phyloP scores from a whole-genome alignment of 2,329 filamentous ascomycete genomes.

The Metarhizium album region DNA sequence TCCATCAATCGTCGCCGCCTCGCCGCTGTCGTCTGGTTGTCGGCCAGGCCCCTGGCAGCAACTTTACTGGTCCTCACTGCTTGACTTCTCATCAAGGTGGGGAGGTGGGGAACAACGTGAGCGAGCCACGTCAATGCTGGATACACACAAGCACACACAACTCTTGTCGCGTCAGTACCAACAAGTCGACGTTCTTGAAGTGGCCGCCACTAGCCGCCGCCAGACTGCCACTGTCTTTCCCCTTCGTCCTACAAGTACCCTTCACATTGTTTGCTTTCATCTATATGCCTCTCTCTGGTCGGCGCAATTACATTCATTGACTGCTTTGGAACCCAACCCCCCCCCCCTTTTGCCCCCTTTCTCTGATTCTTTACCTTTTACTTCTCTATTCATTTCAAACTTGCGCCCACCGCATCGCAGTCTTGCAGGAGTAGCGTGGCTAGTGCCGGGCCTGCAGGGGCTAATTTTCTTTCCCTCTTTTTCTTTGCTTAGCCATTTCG shows the following conservation, averaged over 20 bases:
- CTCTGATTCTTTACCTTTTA: neutral
- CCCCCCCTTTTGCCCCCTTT: neutral
- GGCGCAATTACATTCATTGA: too few relatives aligned
- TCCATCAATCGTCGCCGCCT: neutral
- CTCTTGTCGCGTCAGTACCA: too few relatives aligned
- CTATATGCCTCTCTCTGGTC: too few relatives aligned
- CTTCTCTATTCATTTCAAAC: neutral
- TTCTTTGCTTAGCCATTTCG: neutral
- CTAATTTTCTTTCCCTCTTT: neutral
- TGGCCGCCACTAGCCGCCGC: too few relatives aligned
- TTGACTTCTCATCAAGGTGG: too few relatives aligned
- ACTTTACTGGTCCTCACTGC: neutral
- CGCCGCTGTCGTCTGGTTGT: neutral
- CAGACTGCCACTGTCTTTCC: too few relatives aligned
- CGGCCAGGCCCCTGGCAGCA: neutral
- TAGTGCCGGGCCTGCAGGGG: neutral
- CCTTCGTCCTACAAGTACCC: too few relatives aligned
- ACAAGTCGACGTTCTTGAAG: too few relatives aligned
- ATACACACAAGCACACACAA: too few relatives aligned
- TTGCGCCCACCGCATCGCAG: neutral
- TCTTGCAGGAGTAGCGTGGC: neutral
- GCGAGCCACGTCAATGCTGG: too few relatives aligned
- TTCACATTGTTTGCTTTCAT: too few relatives aligned
- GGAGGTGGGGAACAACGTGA: too few relatives aligned
- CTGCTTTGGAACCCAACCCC: neutral